Base-by-base conservation (phyloP, 495 filamentous ascomycete species). In the Lepraria neglecta region DNA sequence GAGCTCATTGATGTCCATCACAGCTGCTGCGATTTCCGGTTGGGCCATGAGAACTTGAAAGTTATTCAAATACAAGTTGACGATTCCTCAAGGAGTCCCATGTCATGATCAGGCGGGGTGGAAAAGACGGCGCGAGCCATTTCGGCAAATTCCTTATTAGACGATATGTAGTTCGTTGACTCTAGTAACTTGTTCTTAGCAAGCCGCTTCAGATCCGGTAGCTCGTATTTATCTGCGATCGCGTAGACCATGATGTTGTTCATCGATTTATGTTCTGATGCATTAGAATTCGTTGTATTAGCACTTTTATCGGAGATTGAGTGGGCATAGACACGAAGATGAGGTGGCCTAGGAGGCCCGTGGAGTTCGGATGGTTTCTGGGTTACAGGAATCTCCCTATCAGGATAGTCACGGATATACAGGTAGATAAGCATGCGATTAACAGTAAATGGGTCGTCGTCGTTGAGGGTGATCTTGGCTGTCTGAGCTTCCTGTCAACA, bases 231-330 rank as follows among this genome's bases (percentile, higher is more conserved):
- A 0, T 33, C 50, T 0, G 52, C 51, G 3, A 57, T 27, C 1
- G 60, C 40, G 28, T 57, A 43, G n/a, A 58, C 53, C 0, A 56
- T 9, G 24, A 51, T 21, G n/a, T 62, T 40, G 31, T 62, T 57
- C 30, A 62, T 56, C 53, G 30, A 12, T 24, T 14, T 57, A 0
- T 30, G 11, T 1, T 40, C 19, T 10, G 3, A 38, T 10, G 35
- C 9, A 6, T 7, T 10, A 38, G 35, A 11, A 12, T 12, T 7
- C 3, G 4, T 24, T 40, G 9, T 3, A 21, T 4, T n/a, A 3
- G 21, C 43, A 2, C 6, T 21, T 4, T 47, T 42, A 3, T 47
- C 30, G 15, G 27, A 21, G 3, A 12, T 11, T 1, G 2, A 9
- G 31, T 7, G 30, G 27, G 12, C 42, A 3, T 17, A 0, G 55